Conservation (phyloP, 179 eudicot genomes). For the Silene noctiflora region DNA sequence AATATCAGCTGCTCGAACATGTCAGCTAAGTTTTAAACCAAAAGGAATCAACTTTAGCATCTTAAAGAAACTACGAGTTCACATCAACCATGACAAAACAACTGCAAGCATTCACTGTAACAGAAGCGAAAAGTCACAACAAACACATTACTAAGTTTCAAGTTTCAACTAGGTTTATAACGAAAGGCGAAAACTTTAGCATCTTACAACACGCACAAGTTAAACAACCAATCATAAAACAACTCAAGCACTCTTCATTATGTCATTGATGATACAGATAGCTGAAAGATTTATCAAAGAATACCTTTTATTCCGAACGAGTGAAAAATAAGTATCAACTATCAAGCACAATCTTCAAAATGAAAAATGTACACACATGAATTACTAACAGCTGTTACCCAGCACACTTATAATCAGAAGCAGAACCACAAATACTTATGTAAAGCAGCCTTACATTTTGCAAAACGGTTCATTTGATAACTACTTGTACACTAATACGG, state of each 20-base stretch:
- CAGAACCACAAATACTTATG: no score
- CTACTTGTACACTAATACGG: no score
- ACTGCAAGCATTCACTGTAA: neutral
- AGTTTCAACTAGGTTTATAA: neutral
- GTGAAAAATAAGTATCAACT: no score
- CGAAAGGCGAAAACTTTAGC: constrained; percentile 1
- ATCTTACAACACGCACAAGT: neutral
- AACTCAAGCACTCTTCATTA: neutral
- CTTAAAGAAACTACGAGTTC: neutral
- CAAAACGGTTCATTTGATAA: no score
- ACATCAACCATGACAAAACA: neutral
- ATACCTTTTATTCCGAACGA: no score
- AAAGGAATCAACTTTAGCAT: constrained; percentile 10
- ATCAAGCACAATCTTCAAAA: no score
- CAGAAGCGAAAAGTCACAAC: neutral
- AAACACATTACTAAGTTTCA: neutral
- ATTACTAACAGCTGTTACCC: neutral
- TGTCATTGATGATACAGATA: neutral
- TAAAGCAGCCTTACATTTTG: no score
- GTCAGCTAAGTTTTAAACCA: neutral
- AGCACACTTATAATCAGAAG: no score
- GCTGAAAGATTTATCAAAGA: neutral
- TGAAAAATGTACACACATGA: no score
- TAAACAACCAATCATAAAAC: neutral
- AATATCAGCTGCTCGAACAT: no score